Percentiles rank a stretch among this genome's conserved stretches.
Conservation (phyloP, 169 alveolate species). For the Eimeria nieschulzi region DNA sequence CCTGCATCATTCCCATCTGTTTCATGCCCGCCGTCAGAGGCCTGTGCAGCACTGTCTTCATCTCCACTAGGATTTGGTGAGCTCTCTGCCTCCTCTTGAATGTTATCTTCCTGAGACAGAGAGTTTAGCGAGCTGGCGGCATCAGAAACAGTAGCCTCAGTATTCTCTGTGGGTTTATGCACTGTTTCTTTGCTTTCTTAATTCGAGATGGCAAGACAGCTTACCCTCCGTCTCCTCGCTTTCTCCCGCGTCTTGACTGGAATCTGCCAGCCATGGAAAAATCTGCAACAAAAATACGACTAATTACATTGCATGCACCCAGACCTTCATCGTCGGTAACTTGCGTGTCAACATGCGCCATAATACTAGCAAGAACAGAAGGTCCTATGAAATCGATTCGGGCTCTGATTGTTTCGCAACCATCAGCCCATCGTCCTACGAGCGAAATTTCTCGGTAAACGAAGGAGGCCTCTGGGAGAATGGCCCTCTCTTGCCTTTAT, state of each 20-base stretch:
- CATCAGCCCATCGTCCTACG: neutral
- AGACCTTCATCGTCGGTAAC: conserved; percentile 33
- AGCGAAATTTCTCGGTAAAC: neutral
- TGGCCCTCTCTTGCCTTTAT: neutral
- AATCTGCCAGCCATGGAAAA: neutral
- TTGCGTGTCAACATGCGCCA: conserved; percentile 7
- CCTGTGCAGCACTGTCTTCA: neutral
- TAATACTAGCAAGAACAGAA: conserved; percentile 42
- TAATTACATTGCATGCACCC: neutral
- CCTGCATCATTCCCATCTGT: neutral
- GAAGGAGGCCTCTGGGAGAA: neutral
- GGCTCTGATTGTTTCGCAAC: neutral
- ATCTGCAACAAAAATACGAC: neutral
- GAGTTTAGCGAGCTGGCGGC: neutral
- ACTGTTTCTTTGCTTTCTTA: too few species aligned
- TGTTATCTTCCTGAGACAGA: neutral
- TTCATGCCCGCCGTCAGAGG: neutral
- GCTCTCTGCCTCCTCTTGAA: neutral
- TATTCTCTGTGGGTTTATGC: neutral
- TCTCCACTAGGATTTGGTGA: neutral
- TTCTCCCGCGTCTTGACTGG: conserved; percentile 5
- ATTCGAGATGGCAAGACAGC: neutral
- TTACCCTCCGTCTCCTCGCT: neutral
- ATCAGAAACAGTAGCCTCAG: neutral
- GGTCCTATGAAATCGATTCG: neutral